phyloP scores from a whole-genome alignment of 1,284 basidiomycete species.

The Mycena citricolor region DNA sequence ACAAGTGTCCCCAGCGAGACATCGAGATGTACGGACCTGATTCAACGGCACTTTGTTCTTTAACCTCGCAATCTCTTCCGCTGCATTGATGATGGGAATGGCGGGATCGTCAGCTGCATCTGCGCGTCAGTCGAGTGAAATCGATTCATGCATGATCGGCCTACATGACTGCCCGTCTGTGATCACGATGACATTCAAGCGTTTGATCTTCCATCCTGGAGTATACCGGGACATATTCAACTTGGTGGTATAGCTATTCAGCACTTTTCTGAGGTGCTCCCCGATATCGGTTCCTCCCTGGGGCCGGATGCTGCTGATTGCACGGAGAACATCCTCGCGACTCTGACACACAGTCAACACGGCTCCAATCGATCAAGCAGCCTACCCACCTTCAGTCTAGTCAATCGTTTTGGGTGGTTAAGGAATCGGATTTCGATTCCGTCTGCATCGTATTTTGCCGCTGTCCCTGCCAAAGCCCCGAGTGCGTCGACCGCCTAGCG shows the following conservation, averaged over 20 bases:
- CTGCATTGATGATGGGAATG: slow-evolving; percentile 10
- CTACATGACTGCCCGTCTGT: slow-evolving; percentile 25
- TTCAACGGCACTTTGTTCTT: slow-evolving; percentile 8
- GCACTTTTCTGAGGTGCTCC: slow-evolving; percentile 14
- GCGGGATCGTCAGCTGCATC: slow-evolving; percentile 18
- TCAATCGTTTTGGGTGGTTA: slow-evolving; percentile 2
- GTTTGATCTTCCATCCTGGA: slow-evolving; percentile 19
- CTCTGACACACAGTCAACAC: background rate
- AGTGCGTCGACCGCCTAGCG: slow-evolving; percentile 13
- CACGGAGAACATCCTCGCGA: background rate
- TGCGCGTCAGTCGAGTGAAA: slow-evolving; percentile 1
- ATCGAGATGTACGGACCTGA: slow-evolving; percentile 2
- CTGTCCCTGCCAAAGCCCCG: slow-evolving; percentile 5
- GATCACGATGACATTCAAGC: slow-evolving; percentile 25
- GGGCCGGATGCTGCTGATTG: slow-evolving; percentile 3
- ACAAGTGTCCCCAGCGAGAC: background rate
- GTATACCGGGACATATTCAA: slow-evolving; percentile 16
- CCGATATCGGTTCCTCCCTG: slow-evolving; percentile 22
- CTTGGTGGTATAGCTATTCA: slow-evolving; percentile 17
- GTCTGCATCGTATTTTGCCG: slow-evolving; percentile 14
- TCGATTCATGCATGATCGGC: background rate
- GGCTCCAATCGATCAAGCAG: background rate
- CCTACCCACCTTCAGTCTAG: slow-evolving; percentile 8
- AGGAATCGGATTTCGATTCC: slow-evolving; percentile 23
- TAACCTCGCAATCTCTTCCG: slow-evolving; percentile 16